Percentiles rank a stretch among this genome's conserved stretches.
Evolutionary conservation across 2,329 filamentous ascomycete species (phyloP).

Genomic region (Fusarium tanahbumbuense): DNA sequence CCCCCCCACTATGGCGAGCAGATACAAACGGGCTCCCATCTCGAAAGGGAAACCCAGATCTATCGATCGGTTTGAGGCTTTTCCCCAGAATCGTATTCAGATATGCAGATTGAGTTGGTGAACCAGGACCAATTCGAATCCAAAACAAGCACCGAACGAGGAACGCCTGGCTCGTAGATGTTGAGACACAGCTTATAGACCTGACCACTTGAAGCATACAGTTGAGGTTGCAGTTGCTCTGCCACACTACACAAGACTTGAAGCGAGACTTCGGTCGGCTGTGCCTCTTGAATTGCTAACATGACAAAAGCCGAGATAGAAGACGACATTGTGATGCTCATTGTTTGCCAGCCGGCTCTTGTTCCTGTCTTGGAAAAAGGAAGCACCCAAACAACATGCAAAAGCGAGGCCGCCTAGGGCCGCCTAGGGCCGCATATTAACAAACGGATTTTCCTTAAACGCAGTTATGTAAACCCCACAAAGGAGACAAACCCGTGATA

Average conservation of each 20-base stretch:
- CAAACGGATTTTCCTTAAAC: constrained; percentile 30
- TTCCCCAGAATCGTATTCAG: constrained; percentile 34
- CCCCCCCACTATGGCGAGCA: constrained; percentile 1
- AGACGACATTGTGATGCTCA: background rate
- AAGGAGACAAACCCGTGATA: constrained; percentile 27
- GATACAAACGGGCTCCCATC: constrained; percentile 25
- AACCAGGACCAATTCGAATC: constrained; percentile 17
- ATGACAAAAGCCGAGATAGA: constrained; percentile 14
- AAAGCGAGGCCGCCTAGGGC: constrained; percentile 11
- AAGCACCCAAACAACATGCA: constrained; percentile 5
- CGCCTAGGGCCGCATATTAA: background rate
- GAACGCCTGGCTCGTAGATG: background rate
- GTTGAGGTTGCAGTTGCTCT: constrained; percentile 9
- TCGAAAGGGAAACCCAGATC: constrained; percentile 25
- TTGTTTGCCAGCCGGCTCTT: constrained; percentile 32
- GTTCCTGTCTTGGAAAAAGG: constrained; percentile 21
- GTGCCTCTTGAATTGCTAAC: constrained; percentile 6
- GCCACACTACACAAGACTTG: constrained; percentile 23
- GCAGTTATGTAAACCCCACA: constrained; percentile 8
- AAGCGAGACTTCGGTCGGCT: constrained; percentile 22
- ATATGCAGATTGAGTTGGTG: constrained; percentile 17
- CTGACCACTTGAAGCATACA: constrained; percentile 11
- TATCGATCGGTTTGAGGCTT: constrained; percentile 28
- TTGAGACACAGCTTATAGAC: constrained; percentile 8
- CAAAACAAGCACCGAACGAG: constrained; percentile 25